Evolutionary conservation across 768 basidiomycete species (phyloP).

Genomic region (Pulveroboletus sp.): DNA sequence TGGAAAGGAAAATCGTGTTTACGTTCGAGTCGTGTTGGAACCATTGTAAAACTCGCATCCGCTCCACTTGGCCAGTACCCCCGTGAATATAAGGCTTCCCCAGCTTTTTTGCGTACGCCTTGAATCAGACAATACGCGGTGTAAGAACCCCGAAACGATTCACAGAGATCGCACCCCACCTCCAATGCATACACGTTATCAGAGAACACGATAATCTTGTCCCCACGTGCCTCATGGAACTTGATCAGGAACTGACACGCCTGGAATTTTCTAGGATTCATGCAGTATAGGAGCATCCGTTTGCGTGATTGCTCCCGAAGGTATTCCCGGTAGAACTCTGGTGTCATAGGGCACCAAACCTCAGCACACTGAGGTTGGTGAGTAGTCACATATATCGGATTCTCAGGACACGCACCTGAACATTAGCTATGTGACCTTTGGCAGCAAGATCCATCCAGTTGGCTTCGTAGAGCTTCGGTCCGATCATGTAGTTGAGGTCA

Average conservation of each 20-base stretch:
- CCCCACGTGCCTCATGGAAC: constrained; percentile 95
- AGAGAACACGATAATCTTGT: constrained; percentile 99
- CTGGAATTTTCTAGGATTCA: constrained; percentile 99
- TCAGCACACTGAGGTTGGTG: constrained; percentile 76
- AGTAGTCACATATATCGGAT: background rate
- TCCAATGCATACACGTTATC: constrained; percentile 97
- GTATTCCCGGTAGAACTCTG: constrained; percentile 98
- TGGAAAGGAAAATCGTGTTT: constrained; percentile 98
- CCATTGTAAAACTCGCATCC: constrained; percentile 90
- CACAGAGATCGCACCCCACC: constrained; percentile 41
- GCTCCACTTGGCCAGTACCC: constrained; percentile 88
- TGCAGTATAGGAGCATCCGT: constrained; percentile 95
- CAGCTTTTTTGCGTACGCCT: constrained; percentile 93
- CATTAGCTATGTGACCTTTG: constrained; percentile 98
- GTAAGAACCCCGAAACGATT: background rate
- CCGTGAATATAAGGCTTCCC: constrained; percentile 96
- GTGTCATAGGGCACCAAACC: constrained; percentile 99
- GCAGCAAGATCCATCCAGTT: constrained; percentile 99
- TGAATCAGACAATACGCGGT: background rate
- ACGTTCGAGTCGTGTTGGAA: constrained; percentile 95
- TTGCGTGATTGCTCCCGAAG: constrained; percentile 88
- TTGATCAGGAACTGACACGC: constrained; percentile 98
- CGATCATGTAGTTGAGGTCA: constrained; percentile 98
- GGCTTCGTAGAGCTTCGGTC: constrained; percentile 97
- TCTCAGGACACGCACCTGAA: constrained; percentile 64